A percentile compares a stretch with the other conserved stretches of the same genome.
phyloP scores from a whole-genome alignment of 495 filamentous ascomycete genomes.

The Annulohypoxylon maeteangense region DNA sequence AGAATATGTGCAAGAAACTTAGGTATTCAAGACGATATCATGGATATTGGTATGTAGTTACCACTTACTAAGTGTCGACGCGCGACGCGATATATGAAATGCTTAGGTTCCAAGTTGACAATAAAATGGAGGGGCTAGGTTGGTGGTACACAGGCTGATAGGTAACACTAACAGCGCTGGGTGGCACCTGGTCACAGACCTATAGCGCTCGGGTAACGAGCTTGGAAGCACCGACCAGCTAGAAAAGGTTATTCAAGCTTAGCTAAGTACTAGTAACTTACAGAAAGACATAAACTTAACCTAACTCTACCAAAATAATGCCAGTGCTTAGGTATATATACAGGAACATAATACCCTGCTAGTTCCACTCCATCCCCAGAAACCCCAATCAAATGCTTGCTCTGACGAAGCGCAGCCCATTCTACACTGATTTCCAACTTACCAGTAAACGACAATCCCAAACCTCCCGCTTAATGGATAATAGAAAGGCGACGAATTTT shows the following conservation, averaged over 20 bases:
- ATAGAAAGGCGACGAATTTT: constrained; percentile 14
- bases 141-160: no score
- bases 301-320: no score
- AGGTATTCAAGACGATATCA: constrained; percentile 1
- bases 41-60: constrained; percentile 1
- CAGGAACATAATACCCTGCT: background rate
- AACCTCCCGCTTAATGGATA: constrained; percentile 34
- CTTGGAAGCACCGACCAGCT: background rate
- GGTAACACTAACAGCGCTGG: background rate
- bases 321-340: no score
- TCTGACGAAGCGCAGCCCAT: constrained; percentile 10
- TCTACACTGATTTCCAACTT: constrained; percentile 35
- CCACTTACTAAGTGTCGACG: background rate
- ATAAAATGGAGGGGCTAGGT: constrained; percentile 6
- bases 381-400: constrained; percentile 30
- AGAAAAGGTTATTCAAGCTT: background rate
- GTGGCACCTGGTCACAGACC: background rate
- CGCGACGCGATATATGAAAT: background rate
- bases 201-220: background rate
- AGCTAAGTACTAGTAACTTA: background rate
- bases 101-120: background rate
- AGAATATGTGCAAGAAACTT: background rate
- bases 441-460: constrained; percentile 36
- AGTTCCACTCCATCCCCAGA: constrained; percentile 15
- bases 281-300: background rate